These are phyloP conservation scores for Boletellus deceptivus DNA, from an alignment of 1,284 basidiomycete genomes.

Conservation along the genomic window DNA sequence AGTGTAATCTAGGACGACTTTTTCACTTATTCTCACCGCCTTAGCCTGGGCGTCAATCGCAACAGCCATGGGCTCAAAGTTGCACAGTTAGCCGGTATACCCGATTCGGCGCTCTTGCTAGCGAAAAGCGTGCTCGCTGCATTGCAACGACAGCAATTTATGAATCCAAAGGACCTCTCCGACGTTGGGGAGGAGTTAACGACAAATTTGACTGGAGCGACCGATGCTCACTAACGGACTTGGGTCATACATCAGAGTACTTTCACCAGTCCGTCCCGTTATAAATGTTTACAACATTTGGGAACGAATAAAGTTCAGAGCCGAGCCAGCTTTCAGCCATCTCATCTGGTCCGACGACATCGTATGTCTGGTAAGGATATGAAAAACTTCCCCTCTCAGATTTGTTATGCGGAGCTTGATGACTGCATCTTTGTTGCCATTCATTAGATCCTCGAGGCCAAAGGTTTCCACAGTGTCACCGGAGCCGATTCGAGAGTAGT, in stretches of 20 bases:
- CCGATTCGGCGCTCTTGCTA: slow-evolving; percentile 56
- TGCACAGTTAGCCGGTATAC: slow-evolving; percentile 86
- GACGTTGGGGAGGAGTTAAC: slow-evolving; percentile 28
- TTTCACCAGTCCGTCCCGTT: not conserved
- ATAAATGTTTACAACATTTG: slow-evolving; percentile 35
- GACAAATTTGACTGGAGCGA: slow-evolving; percentile 1
- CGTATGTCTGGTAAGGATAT: slow-evolving; percentile 80
- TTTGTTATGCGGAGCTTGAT: slow-evolving; percentile 74
- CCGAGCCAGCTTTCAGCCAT: slow-evolving; percentile 85
- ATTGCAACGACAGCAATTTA: slow-evolving; percentile 32
- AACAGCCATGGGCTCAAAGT: slow-evolving; percentile 94
- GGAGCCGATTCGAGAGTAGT: slow-evolving; percentile 81
- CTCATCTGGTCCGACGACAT: slow-evolving; percentile 87
- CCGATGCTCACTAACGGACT: not conserved
- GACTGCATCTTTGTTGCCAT: slow-evolving; percentile 47
- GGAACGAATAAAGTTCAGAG: slow-evolving; percentile 80
- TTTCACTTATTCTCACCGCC: slow-evolving; percentile 82
- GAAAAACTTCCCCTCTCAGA: slow-evolving; percentile 59
- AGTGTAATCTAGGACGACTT: slow-evolving; percentile 52
- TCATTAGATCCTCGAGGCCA: slow-evolving; percentile 46
- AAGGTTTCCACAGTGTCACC: slow-evolving; percentile 54
- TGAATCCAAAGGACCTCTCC: slow-evolving; percentile 25
- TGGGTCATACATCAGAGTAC: slow-evolving; percentile 5
- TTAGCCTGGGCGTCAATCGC: slow-evolving; percentile 83
- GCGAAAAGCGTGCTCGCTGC: slow-evolving; percentile 52